Conservation (phyloP, 2,329 filamentous ascomycete species). For the Colletotrichum cuscutae region DNA sequence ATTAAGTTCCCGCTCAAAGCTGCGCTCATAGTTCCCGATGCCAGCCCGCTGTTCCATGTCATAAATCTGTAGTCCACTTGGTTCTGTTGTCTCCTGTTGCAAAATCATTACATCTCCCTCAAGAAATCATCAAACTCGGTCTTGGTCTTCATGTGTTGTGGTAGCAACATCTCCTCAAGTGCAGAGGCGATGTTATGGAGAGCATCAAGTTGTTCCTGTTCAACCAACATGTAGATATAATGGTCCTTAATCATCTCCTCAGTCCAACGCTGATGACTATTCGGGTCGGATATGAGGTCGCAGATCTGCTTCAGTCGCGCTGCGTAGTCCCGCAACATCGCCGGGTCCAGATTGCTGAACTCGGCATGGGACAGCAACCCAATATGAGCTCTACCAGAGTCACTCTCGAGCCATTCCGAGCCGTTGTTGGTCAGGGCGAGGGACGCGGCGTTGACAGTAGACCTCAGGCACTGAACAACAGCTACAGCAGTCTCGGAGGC, state of each 20-base stretch:
- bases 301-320: constrained; percentile 38
- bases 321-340: constrained; percentile 38
- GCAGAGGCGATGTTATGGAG: constrained; percentile 14
- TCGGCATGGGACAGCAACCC: constrained; percentile 36
- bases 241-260: constrained; percentile 24
- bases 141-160: constrained; percentile 33
- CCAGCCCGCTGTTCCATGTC: not conserved
- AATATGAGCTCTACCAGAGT: constrained; percentile 7
- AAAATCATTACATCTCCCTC: not conserved
- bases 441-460: constrained; percentile 35
- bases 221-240: constrained; percentile 20
- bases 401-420: constrained; percentile 39
- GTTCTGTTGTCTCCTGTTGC: not conserved
- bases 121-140: constrained; percentile 18
- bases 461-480: constrained; percentile 23
- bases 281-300: constrained; percentile 34
- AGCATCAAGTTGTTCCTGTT: constrained; percentile 26
- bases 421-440: constrained; percentile 38
- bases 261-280: constrained; percentile 11
- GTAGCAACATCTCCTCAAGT: constrained; percentile 14
- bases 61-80: not conserved
- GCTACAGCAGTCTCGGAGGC: not conserved
- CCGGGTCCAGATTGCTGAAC: constrained; percentile 38
- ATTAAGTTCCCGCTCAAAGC: not conserved
- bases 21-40: not conserved